phyloP scores from a whole-genome alignment of 1,284 basidiomycete genomes.

The Ustilago crameri region DNA sequence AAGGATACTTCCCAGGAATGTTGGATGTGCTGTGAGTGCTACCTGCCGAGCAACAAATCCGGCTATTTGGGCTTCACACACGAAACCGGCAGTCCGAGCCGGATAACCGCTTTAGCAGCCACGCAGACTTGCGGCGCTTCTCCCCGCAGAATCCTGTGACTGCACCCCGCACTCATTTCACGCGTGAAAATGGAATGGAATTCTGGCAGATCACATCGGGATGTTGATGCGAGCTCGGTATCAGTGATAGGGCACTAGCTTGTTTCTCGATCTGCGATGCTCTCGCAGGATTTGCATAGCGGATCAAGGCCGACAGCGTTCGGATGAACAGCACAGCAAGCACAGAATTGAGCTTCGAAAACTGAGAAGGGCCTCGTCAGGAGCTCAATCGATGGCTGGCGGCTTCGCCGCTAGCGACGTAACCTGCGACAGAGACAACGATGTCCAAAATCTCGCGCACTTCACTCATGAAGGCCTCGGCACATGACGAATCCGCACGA shows the following conservation, averaged over 20 bases:
- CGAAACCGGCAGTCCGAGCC: conserved; percentile 17
- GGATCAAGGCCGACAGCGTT: too few relatives aligned
- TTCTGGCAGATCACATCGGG: too few relatives aligned
- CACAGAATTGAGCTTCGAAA: background rate
- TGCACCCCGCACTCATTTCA: conserved; percentile 3
- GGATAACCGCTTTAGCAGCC: background rate
- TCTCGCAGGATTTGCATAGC: too few relatives aligned
- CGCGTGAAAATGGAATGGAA: conserved; percentile 10
- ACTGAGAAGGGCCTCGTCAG: background rate
- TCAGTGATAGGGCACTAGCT: too few relatives aligned
- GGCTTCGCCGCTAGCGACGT: conserved; percentile 39
- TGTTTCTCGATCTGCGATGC: too few relatives aligned
- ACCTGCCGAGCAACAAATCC: background rate
- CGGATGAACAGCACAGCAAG: background rate
- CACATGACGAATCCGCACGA: conserved; percentile 10
- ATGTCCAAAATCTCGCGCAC: conserved; percentile 29
- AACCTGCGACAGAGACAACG: conserved; percentile 35
- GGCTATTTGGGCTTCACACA: background rate
- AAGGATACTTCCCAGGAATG: too few relatives aligned
- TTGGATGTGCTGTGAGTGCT: too few relatives aligned
- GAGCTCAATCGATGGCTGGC: conserved; percentile 12
- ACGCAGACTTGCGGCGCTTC: background rate
- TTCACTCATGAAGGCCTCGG: conserved; percentile 13
- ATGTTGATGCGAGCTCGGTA: too few relatives aligned
- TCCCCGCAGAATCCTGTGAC: conserved; percentile 6